Percentiles rank a stretch among this genome's conserved stretches.
Conservation (phyloP, 1,139 yeast species). For the Suhomyces bribrorum region DNA sequence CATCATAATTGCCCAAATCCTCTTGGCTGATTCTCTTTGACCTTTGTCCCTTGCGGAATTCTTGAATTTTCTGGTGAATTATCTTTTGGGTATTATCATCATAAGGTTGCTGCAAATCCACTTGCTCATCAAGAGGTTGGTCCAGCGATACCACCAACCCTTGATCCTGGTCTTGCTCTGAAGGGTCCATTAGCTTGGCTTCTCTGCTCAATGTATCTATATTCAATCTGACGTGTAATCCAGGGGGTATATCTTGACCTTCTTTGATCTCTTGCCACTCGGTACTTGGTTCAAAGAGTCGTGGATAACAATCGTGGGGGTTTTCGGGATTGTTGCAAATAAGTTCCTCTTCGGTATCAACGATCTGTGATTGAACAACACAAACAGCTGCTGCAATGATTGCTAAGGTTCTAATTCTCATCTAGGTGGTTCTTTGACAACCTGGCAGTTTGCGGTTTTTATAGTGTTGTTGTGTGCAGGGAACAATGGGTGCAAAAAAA, state of each 20-base stretch:
- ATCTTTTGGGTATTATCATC: slow-evolving; percentile 9
- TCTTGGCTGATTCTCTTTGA: slow-evolving; percentile 17
- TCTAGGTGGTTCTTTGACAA: neutral
- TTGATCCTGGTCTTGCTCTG: slow-evolving; percentile 18
- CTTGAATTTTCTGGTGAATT: slow-evolving; percentile 18
- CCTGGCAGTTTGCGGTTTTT: neutral
- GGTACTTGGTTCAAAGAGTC: slow-evolving; percentile 55
- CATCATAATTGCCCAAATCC: slow-evolving; percentile 28
- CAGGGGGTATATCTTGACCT: slow-evolving; percentile 75
- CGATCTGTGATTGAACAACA: slow-evolving; percentile 10
- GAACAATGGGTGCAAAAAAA: neutral
- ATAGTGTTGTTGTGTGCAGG: neutral
- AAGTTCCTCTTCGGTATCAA: slow-evolving; percentile 21
- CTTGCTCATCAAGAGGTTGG: slow-evolving; percentile 14
- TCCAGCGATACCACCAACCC: slow-evolving; percentile 18
- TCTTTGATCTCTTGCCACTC: slow-evolving; percentile 71
- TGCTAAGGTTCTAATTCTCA: slow-evolving; percentile 6
- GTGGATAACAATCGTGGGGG: slow-evolving; percentile 62
- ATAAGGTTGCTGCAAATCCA: slow-evolving; percentile 14
- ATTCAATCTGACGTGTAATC: slow-evolving; percentile 72
- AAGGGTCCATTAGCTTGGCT: slow-evolving; percentile 56
- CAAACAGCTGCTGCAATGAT: slow-evolving; percentile 3
- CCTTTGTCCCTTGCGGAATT: slow-evolving; percentile 13
- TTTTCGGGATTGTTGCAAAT: slow-evolving; percentile 51
- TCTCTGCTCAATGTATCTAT: slow-evolving; percentile 66